Percentiles rank a stretch among this genome's conserved stretches.
Conservation (phyloP, 108 stramenopile species). For the Craspedostauros australis region DNA sequence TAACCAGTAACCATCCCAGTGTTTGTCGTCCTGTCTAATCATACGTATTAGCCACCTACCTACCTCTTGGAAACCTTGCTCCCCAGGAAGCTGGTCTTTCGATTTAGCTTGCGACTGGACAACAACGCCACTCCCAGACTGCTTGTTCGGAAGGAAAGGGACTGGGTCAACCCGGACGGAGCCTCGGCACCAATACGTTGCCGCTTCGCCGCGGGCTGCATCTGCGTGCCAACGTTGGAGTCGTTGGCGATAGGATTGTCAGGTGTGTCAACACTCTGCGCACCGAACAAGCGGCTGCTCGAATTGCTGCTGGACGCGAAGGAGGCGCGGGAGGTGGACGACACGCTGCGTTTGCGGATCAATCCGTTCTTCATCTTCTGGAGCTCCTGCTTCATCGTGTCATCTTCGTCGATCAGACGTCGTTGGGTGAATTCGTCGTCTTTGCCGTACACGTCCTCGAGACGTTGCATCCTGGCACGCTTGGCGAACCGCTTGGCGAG, state of each 20-base stretch:
- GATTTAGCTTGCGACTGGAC: slow-evolving; percentile 43
- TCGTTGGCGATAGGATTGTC: too few species aligned
- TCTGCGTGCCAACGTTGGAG: too few species aligned
- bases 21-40: not conserved
- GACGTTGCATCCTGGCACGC: slow-evolving; percentile 73
- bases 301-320: too few species aligned
- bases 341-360: slow-evolving; percentile 26
- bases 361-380: slow-evolving; percentile 66
- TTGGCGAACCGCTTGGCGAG: slow-evolving; percentile 80
- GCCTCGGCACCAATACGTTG: not conserved
- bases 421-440: slow-evolving; percentile 86
- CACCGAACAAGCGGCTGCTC: too few species aligned
- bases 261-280: too few species aligned
- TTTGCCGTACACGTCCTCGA: slow-evolving; percentile 80
- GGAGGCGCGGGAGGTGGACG: slow-evolving; percentile 20
- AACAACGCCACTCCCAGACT: slow-evolving; percentile 59
- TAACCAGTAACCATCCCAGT: too few species aligned
- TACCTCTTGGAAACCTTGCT: slow-evolving; percentile 3
- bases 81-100: slow-evolving; percentile 56
- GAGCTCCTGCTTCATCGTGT: slow-evolving; percentile 61
- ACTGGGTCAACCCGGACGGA: too few species aligned
- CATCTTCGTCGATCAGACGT: slow-evolving; percentile 78
- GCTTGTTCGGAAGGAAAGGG: too few species aligned
- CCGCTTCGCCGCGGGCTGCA: too few species aligned
- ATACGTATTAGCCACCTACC: not conserved